Evolutionary conservation across 2,329 filamentous ascomycete genomes (phyloP), one percentile per base, ranked within the genome.

Genomic region (Ampelomyces quisqualis): DNA sequence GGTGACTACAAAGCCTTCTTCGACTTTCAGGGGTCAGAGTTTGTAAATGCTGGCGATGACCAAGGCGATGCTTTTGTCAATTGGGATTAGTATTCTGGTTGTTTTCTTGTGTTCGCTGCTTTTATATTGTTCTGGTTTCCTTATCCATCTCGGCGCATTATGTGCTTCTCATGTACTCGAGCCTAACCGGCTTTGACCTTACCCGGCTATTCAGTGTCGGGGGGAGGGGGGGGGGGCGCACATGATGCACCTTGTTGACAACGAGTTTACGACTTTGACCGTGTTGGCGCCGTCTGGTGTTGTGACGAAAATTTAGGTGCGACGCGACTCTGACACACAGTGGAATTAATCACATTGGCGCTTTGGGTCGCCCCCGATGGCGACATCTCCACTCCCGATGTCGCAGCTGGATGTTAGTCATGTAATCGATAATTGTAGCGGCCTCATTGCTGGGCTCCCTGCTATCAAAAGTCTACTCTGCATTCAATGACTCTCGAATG

Each of bases 31-130:
- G 41, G 40, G 10, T 34, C 38, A 18, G 55, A 53, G 7, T 54
- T 51, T 26, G 21, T 38, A 3, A 49, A 51, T 9, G 6, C 47
- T 3, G 38, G 42, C 8, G 53, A 60, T 5, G 56, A 57, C 9
- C 50, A 54, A 22, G 47, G 42, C 20, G 55, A 56, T 10, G 54
- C 47, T 30, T 51, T 60, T 11, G 51, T 60, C 8, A 57, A 60
- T 32, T 60, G 57, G 57, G 57, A 60, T 13, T 55, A 56, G 31
- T 9, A 2, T 7, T 28, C 18, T 11, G 9, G 3, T 33, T 22
- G 19, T 21, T 9, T 36, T 19, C n/a, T 31, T 11, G 13, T 30
- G 9, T 33, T 35, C 15, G 18, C 15, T 38, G 24, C n/a, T 17
- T n/a, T 38, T 31, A 3, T 36, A 17, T 8, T 23, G 6, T 32